These are phyloP conservation scores for Scedosporium dehoogii DNA, from an alignment of 2,329 filamentous ascomycete species.

Conservation along the genomic window DNA sequence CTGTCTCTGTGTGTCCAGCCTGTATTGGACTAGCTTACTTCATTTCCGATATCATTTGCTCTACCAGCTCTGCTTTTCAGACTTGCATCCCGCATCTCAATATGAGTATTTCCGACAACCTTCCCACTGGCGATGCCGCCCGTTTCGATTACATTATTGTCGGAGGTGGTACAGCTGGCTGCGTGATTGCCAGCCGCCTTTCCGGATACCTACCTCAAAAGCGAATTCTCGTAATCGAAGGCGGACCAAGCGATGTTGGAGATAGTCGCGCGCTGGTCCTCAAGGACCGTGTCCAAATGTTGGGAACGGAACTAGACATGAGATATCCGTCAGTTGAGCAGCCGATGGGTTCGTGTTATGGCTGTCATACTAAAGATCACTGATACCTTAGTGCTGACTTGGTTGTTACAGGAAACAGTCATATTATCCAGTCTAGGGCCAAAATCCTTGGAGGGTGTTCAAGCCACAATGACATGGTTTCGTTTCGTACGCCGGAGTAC, in stretches of 20 bases:
- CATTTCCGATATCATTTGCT: no score
- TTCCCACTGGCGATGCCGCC: conserved; percentile 53
- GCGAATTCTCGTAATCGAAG: conserved; percentile 75
- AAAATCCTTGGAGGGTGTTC: conserved; percentile 91
- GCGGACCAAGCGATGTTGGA: conserved; percentile 79
- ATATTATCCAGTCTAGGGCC: conserved; percentile 84
- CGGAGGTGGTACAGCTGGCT: conserved; percentile 77
- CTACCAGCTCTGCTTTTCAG: no score
- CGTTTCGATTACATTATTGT: conserved; percentile 79
- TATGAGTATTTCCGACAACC: conserved; percentile 11
- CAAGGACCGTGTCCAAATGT: conserved; percentile 75
- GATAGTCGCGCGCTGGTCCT: conserved; percentile 79
- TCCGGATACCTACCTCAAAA: conserved; percentile 77
- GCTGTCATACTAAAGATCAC: no score
- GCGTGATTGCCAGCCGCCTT: conserved; percentile 70
- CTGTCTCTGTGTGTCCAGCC: no score
- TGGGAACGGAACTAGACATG: conserved; percentile 83
- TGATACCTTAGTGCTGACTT: no score
- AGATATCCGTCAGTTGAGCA: conserved; percentile 86
- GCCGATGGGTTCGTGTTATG: conserved; percentile 41
- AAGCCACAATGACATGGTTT: conserved; percentile 89
- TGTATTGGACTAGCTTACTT: no score
- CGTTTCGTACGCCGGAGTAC: conserved; percentile 83
- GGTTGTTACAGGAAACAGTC: conserved; percentile 56
- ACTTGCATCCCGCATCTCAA: no score